Conservation (phyloP, 371 early-diverging fungal genomes). For the Mortierella sp. region DNA sequence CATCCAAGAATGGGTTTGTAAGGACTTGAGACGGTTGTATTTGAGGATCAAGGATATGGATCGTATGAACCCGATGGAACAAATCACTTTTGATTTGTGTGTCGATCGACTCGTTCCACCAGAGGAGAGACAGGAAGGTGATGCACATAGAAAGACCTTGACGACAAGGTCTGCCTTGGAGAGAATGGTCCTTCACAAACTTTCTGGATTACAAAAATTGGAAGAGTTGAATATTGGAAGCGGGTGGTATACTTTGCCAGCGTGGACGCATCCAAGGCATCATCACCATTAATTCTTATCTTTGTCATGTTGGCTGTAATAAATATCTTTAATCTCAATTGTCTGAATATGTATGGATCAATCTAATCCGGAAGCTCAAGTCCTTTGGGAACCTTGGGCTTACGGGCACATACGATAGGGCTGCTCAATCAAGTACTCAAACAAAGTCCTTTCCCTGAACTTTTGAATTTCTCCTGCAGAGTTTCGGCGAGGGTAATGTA, state of each 20-base stretch:
- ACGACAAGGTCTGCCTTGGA: conserved; percentile 23
- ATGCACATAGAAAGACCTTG: conserved; percentile 6
- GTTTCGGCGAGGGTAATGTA: conserved; percentile 43
- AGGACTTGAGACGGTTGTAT: conserved; percentile 18
- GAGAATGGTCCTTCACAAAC: conserved; percentile 31
- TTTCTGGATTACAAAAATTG: conserved; percentile 27
- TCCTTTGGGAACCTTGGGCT: not conserved
- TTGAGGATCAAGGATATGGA: conserved; percentile 43
- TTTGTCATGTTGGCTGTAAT: not conserved
- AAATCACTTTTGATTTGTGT: conserved; percentile 37
- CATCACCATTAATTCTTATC: not conserved
- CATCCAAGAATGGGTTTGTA: conserved; percentile 30
- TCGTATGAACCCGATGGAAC: conserved; percentile 22
- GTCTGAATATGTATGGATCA: not conserved
- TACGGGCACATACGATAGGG: conserved; percentile 23
- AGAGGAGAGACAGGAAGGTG: conserved; percentile 19
- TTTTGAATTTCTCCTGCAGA: conserved; percentile 39
- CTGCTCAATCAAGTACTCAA: conserved; percentile 41
- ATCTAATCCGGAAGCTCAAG: not conserved
- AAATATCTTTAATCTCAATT: too few relatives aligned
- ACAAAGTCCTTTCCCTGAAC: conserved; percentile 38
- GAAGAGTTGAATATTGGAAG: conserved; percentile 26
- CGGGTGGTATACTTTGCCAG: conserved; percentile 20
- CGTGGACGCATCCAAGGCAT: not conserved
- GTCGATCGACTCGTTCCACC: conserved; percentile 35